These are phyloP conservation scores for Thuja plicata DNA, from an alignment of 83 land plant genomes.

Conservation along the genomic window DNA sequence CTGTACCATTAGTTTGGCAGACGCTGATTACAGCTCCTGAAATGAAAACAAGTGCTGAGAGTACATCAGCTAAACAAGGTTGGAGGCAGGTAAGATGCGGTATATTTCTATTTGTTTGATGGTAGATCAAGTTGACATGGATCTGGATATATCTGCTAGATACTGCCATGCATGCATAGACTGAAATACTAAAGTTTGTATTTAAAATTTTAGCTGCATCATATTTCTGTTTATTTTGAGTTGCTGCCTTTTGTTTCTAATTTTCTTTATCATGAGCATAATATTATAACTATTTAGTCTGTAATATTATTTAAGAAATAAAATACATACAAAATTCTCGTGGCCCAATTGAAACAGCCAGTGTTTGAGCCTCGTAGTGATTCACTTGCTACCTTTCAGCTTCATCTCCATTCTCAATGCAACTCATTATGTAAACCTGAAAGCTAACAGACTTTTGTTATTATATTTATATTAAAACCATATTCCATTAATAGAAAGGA, in stretches of 20 bases:
- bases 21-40: conserved; percentile 80
- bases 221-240: neutral
- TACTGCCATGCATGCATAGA: neutral
- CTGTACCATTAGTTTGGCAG: conserved; percentile 86
- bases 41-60: conserved; percentile 63
- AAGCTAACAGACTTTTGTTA: neutral
- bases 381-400: neutral
- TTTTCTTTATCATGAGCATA: neutral
- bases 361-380: neutral
- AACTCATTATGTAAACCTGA: neutral
- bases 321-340: neutral
- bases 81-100: conserved; percentile 84
- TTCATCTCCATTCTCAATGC: neutral
- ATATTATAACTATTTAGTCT: neutral
- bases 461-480: neutral
- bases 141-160: neutral
- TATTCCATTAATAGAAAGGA: neutral
- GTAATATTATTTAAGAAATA: neutral
- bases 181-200: neutral
- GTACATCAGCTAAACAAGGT: conserved; percentile 94
- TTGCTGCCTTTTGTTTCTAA: neutral
- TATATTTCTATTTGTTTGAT: conserved; percentile 2
- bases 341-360: neutral
- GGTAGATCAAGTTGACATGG: neutral
- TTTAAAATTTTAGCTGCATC: neutral